These are phyloP conservation scores for Cladosporium velox DNA, from an alignment of 2,329 filamentous ascomycete genomes.

Conservation along the genomic window DNA sequence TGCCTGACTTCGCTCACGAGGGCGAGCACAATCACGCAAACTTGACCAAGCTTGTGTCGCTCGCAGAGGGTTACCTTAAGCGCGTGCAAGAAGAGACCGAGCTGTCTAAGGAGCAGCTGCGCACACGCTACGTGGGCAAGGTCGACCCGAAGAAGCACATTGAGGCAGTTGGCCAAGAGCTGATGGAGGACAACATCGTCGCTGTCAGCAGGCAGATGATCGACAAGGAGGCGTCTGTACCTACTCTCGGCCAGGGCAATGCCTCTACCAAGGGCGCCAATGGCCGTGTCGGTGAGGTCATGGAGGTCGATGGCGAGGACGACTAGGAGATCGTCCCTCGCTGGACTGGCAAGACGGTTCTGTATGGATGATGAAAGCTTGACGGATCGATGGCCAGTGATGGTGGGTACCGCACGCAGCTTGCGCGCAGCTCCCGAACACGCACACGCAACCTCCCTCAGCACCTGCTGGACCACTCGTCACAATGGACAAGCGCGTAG, in stretches of 20 bases:
- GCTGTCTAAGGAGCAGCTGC: constrained; percentile 93
- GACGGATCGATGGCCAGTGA: background rate
- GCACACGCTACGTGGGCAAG: constrained; percentile 98
- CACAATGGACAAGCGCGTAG: constrained; percentile 18
- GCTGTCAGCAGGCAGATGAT: constrained; percentile 99
- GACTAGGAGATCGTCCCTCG: constrained; percentile 22
- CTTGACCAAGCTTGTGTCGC: constrained; percentile 80
- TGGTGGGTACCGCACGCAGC: background rate
- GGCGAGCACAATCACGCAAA: constrained; percentile 83
- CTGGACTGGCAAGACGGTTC: background rate
- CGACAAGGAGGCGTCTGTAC: constrained; percentile 95
- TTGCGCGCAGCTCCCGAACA: constrained; percentile 10
- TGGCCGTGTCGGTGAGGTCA: constrained; percentile 25
- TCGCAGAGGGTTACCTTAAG: constrained; percentile 98
- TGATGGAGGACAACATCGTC: constrained; percentile 99
- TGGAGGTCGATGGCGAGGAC: constrained; percentile 31
- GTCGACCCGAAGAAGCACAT: constrained; percentile 99
- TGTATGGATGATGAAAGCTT: background rate
- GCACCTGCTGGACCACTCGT: constrained; percentile 7
- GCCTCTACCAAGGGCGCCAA: constrained; percentile 23
- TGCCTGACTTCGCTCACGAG: constrained; percentile 91
- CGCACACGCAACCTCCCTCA: constrained; percentile 5
- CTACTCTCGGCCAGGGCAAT: constrained; percentile 62
- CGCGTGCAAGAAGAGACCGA: constrained; percentile 98
- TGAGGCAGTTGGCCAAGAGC: constrained; percentile 90